phyloP scores from a whole-genome alignment of 768 basidiomycete species.

The Asterophora lycoperdoides region DNA sequence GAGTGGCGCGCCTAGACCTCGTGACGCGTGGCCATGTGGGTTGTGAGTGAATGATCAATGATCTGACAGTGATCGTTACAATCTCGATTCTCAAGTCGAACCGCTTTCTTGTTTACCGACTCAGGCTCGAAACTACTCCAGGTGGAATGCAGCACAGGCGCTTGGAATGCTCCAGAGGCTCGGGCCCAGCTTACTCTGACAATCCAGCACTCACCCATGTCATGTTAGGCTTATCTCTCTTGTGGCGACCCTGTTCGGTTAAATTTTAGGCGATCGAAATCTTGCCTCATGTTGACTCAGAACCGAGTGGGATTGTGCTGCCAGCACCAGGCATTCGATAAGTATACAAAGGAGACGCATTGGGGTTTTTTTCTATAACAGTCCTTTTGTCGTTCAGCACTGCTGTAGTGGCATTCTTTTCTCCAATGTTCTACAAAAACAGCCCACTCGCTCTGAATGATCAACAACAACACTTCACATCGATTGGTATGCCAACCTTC shows the following conservation, averaged over 20 bases:
- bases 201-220: neutral
- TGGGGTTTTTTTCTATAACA: conserved; percentile 5
- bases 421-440: conserved; percentile 3
- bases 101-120: neutral
- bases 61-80: conserved; percentile 1
- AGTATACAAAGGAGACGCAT: conserved; percentile 14
- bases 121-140: neutral
- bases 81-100: neutral
- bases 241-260: conserved; percentile 1
- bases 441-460: neutral
- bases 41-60: neutral
- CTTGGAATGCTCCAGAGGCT: neutral
- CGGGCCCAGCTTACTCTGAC: neutral
- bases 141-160: neutral
- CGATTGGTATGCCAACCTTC: conserved; percentile 8
- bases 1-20: neutral
- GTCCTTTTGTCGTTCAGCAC: conserved; percentile 10
- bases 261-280: conserved; percentile 11
- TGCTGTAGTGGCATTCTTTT: neutral
- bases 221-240: conserved; percentile 1
- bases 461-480: conserved; percentile 3
- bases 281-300: conserved; percentile 19
- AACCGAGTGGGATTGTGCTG: conserved; percentile 12
- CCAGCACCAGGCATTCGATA: neutral
- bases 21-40: conserved; percentile 4